Conservation (phyloP, 1,139 yeast species). For the Pneumocystis murina region DNA sequence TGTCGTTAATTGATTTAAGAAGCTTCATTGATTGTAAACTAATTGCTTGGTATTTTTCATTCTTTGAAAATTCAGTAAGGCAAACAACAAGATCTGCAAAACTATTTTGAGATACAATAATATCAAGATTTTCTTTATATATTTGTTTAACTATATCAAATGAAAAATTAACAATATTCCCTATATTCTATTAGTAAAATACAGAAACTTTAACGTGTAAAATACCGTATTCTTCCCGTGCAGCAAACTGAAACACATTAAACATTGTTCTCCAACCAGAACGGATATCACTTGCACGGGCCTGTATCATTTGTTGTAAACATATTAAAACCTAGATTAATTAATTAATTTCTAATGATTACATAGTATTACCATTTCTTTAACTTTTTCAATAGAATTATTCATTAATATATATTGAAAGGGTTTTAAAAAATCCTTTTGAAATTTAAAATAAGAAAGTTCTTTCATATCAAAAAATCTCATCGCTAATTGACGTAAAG, state of each 20-base stretch:
- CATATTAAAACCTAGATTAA: constrained; percentile 46
- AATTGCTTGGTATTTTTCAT: constrained; percentile 63
- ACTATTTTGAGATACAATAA: constrained; percentile 57
- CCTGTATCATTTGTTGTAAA: constrained; percentile 66
- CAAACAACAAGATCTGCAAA: constrained; percentile 63
- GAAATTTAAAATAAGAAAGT: constrained; percentile 87
- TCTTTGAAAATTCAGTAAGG: constrained; percentile 68
- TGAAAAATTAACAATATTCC: constrained; percentile 46
- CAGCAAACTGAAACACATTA: constrained; percentile 56
- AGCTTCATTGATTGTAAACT: constrained; percentile 70
- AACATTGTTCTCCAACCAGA: constrained; percentile 94
- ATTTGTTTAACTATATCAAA: constrained; percentile 51
- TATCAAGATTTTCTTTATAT: constrained; percentile 45
- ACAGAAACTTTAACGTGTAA: constrained; percentile 11
- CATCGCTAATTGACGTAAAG: constrained; percentile 81
- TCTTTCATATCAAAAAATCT: constrained; percentile 89
- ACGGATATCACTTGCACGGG: constrained; percentile 58
- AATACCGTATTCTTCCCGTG: constrained; percentile 30
- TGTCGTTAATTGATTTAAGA: constrained; percentile 48
- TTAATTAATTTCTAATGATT: constrained; percentile 18
- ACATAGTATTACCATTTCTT: constrained; percentile 39
- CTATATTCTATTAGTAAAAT: constrained; percentile 1
- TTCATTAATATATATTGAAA: constrained; percentile 65
- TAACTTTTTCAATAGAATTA: constrained; percentile 55
- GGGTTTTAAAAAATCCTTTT: constrained; percentile 82